These are phyloP conservation scores for Sugiyamaella marilandica DNA, from an alignment of 805 yeast species.

Conservation along the genomic window DNA sequence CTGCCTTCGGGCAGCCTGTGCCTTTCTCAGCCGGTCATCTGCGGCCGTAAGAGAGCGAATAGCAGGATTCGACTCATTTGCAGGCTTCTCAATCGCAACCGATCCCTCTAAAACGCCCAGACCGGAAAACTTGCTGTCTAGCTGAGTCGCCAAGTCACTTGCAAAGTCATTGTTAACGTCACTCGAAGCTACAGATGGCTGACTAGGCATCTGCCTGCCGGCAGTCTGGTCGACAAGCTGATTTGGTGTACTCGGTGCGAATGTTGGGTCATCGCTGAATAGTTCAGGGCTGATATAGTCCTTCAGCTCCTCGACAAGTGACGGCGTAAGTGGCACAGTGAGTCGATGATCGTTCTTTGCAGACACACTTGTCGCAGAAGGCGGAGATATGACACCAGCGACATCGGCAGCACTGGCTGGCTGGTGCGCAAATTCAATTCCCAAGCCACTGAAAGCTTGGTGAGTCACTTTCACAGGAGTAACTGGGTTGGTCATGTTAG, in stretches of 20 bases:
- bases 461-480: neutral
- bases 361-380: neutral
- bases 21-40: conserved; percentile 3
- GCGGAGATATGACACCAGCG: conserved; percentile 4
- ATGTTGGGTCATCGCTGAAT: neutral
- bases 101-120: too few relatives aligned
- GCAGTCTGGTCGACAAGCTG: neutral
- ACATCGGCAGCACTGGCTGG: neutral
- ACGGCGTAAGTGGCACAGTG: conserved; percentile 11
- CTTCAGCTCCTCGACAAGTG: conserved; percentile 15
- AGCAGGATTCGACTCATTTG: neutral
- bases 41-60: neutral
- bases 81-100: neutral
- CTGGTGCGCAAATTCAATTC: conserved; percentile 3
- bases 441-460: conserved; percentile 1
- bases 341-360: conserved; percentile 3
- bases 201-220: neutral
- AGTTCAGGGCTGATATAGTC: conserved; percentile 13
- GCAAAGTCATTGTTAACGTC: neutral
- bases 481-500: neutral
- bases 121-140: neutral
- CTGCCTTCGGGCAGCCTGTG: conserved; percentile 5
- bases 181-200: neutral
- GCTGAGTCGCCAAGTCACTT: too few relatives aligned
- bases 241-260: neutral